phyloP scores from a whole-genome alignment of 2,329 filamentous ascomycete species.

The Zarea fungicola region DNA sequence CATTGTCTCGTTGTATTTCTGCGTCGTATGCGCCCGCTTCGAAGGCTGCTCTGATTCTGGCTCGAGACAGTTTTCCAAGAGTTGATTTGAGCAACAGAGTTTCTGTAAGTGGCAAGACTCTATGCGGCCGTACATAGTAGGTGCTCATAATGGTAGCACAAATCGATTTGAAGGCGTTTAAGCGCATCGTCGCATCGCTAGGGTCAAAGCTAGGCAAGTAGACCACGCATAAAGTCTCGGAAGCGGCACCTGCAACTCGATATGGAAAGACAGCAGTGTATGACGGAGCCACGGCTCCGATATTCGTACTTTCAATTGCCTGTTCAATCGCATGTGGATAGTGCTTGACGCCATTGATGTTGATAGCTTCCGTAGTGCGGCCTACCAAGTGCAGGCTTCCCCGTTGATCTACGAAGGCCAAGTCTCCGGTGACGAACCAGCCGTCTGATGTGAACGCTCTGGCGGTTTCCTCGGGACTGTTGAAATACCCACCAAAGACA shows the following conservation, averaged over 20 bases:
- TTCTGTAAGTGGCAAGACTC: conserved; percentile 11
- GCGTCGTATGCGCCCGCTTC: conserved; percentile 24
- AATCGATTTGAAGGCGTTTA: conserved; percentile 18
- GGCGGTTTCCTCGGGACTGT: conserved; percentile 49
- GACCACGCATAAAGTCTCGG: conserved; percentile 35
- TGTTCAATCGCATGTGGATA: conserved; percentile 32
- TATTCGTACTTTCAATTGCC: conserved; percentile 30
- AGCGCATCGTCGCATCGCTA: conserved; percentile 20
- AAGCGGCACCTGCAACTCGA: conserved; percentile 17
- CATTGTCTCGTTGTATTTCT: not conserved
- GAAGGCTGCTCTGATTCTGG: conserved; percentile 32
- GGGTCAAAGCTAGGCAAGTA: conserved; percentile 29
- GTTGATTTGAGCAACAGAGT: conserved; percentile 21
- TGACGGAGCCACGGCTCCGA: conserved; percentile 20
- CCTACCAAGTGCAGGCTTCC: conserved; percentile 33
- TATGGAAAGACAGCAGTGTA: conserved; percentile 36
- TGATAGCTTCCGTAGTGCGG: conserved; percentile 38
- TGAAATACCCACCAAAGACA: conserved; percentile 61
- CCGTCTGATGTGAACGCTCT: conserved; percentile 49
- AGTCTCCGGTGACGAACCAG: conserved; percentile 40
- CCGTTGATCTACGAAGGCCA: conserved; percentile 26
- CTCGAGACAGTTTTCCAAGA: conserved; percentile 36
- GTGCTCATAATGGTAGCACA: conserved; percentile 9
- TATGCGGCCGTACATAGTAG: conserved; percentile 6
- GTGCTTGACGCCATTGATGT: conserved; percentile 43